Base-by-base conservation (phyloP, 2,329 filamentous ascomycete species). In the Sphaerulina vaccinii region DNA sequence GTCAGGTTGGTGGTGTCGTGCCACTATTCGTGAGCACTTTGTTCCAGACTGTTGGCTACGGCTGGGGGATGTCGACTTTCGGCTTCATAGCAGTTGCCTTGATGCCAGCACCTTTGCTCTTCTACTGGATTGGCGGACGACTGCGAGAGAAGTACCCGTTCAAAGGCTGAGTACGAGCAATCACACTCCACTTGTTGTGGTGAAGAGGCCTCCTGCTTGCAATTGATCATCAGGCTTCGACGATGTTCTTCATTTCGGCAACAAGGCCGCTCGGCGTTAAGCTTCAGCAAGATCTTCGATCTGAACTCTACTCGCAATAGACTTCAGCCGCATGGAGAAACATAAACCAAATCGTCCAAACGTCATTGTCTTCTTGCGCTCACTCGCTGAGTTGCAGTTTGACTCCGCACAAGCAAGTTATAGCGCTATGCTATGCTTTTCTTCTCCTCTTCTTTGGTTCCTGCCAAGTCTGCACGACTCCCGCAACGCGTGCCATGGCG, bases 11-110 rank as follows among this genome's bases (percentile, higher is more conserved):
- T 8, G 75, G 74, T 3, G 56, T 77, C 0, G 67, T 77, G 22
- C 75, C 75, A 1, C 56, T 77, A 4, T 65, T 75, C 35, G 73
- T 73, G 3, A 71, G 73, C 0, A 51, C 45, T 0, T 54, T 78
- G 40, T 72, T 76, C 33, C 68, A 76, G 1, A 68, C 62, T 15
- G 33, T 76, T 4, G 76, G 75, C 0, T 71, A 76, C 54, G 75
- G 76, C 2, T 76, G 73, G 73, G 75, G 75, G 1, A 71, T 76
- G 35, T 73, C 69, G 29, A 66, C 74, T 2, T 77, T 78, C 59
- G 75, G 63, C 1, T 75, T 78, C 39, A 40, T 74, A 13, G 62
- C 66, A 21, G 55, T 79, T 21, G 51, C 67, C 6, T 64, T 79
- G 42, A 74, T 75, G 18, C 76, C 77, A 36, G 75, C 74, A 36